These are phyloP conservation scores for Pleurotus ostreatus DNA, from an alignment of 768 basidiomycete genomes.

Conservation along the genomic window DNA sequence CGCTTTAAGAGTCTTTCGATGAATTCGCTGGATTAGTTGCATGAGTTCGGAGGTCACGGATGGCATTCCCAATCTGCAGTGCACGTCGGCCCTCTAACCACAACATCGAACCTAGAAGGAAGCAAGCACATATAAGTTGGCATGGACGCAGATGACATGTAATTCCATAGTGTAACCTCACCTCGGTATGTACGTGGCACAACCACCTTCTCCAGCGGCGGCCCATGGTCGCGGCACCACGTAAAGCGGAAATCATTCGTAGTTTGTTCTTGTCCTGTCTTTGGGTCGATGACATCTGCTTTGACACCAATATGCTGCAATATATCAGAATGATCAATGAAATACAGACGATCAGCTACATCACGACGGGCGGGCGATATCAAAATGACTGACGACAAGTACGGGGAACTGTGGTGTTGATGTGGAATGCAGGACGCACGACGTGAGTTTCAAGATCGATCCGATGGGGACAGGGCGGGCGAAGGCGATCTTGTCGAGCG, in stretches of 20 bases:
- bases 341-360: neutral
- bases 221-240: slow-evolving; percentile 48
- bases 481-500: slow-evolving; percentile 79
- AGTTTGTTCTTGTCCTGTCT: slow-evolving; percentile 58
- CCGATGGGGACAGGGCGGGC: slow-evolving; percentile 80
- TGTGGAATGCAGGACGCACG: slow-evolving; percentile 62
- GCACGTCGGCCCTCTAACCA: slow-evolving; percentile 80
- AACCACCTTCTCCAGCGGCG: slow-evolving; percentile 37
- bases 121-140: slow-evolving; percentile 1
- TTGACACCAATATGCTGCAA: slow-evolving; percentile 65
- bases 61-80: slow-evolving; percentile 65
- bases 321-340: slow-evolving; percentile 39
- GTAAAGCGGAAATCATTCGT: slow-evolving; percentile 80
- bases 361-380: neutral
- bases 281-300: slow-evolving; percentile 68
- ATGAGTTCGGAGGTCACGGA: slow-evolving; percentile 34
- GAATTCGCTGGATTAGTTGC: neutral
- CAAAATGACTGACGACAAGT: slow-evolving; percentile 47
- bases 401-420: slow-evolving; percentile 45
- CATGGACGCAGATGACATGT: neutral
- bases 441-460: slow-evolving; percentile 70
- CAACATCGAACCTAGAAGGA: slow-evolving; percentile 67
- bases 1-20: no score
- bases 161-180: slow-evolving; percentile 19
- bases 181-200: slow-evolving; percentile 73